Percentiles rank a stretch among this genome's conserved stretches.
Conservation (phyloP, 495 filamentous ascomycete species). For the Talaromyces ruber region DNA sequence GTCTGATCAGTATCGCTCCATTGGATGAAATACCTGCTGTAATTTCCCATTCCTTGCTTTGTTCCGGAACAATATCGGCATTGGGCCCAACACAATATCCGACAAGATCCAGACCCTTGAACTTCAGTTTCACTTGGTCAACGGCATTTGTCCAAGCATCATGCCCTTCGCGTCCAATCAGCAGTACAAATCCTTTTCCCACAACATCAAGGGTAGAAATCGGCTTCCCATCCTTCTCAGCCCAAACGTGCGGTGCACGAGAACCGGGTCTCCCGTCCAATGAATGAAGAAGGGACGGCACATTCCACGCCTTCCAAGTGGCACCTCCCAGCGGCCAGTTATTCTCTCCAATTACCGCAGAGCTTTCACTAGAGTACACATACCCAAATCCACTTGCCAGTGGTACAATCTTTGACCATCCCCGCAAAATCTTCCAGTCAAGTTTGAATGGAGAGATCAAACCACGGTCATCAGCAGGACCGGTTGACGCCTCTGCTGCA, state of each 20-base stretch:
- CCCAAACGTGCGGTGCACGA: constrained; percentile 19
- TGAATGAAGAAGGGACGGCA: not conserved
- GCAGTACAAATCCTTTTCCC: constrained; percentile 12
- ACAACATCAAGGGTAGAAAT: constrained; percentile 14
- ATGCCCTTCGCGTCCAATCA: constrained; percentile 10
- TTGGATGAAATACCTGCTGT: constrained; percentile 11
- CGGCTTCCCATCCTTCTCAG: constrained; percentile 7
- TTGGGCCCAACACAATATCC: constrained; percentile 8
- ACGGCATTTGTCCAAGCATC: constrained; percentile 5
- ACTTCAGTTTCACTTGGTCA: not conserved
- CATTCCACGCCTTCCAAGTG: constrained; percentile 4
- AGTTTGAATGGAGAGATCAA: not conserved
- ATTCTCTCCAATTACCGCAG: not conserved
- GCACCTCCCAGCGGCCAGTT: not conserved
- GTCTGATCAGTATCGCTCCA: constrained; percentile 18
- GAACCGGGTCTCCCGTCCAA: constrained; percentile 14
- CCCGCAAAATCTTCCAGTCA: not conserved
- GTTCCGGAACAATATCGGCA: constrained; percentile 1
- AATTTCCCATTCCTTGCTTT: constrained; percentile 4
- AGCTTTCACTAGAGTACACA: constrained; percentile 1
- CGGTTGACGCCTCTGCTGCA: constrained; percentile 1
- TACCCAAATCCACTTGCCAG: not conserved
- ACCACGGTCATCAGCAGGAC: not conserved
- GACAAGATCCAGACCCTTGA: constrained; percentile 1
- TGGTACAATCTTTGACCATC: not conserved